Conservation (phyloP, 306 rosid species). For the Lathyrus oleraceus region DNA sequence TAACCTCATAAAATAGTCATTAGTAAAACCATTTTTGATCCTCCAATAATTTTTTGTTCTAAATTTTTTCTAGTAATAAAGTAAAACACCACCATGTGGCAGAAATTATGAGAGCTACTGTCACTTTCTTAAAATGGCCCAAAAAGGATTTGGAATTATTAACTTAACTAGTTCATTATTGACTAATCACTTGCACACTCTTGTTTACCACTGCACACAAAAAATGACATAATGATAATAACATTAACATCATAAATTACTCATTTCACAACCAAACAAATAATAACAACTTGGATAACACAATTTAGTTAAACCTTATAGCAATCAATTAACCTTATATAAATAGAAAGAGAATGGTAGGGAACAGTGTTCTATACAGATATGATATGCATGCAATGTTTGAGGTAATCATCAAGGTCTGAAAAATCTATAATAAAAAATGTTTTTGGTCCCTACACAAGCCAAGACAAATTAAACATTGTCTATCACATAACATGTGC, state of each 20-base stretch:
- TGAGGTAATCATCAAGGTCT: slow-evolving; percentile 47
- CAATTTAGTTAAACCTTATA: slow-evolving; percentile 1
- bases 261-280: slow-evolving; percentile 25
- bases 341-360: slow-evolving; percentile 10
- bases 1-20: too few relatives aligned
- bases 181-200: slow-evolving; percentile 11
- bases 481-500: slow-evolving; percentile 58
- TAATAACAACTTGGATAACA: background rate
- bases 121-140: slow-evolving; percentile 20
- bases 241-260: background rate
- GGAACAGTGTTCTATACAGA: slow-evolving; percentile 33
- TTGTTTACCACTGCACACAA: background rate
- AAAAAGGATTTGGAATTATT: background rate
- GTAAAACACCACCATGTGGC: background rate
- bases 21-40: too few relatives aligned
- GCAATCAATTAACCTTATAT: slow-evolving; percentile 1
- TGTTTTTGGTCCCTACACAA: slow-evolving; percentile 43
- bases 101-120: slow-evolving; percentile 9
- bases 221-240: slow-evolving; percentile 2
- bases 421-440: slow-evolving; percentile 33
- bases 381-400: slow-evolving; percentile 38
- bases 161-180: background rate
- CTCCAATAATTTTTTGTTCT: background rate
- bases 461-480: slow-evolving; percentile 68
- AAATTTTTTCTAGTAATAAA: background rate